phyloP scores from a whole-genome alignment of 2,329 filamentous ascomycete species.

The Stachybotrys chartarum region DNA sequence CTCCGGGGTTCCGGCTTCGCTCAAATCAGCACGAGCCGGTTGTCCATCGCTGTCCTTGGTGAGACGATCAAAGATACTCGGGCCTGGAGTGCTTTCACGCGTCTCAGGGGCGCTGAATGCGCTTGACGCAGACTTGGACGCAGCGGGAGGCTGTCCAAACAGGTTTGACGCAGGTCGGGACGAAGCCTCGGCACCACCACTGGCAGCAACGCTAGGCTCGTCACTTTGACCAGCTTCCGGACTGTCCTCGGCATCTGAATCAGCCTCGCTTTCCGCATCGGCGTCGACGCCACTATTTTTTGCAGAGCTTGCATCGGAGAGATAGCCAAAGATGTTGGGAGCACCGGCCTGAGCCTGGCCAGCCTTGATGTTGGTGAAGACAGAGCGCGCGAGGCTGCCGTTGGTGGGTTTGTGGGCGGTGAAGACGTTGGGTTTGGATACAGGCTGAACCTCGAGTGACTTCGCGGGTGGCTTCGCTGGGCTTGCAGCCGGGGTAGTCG shows the following conservation, averaged over 20 bases:
- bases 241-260: conserved; percentile 34
- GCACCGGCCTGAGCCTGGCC: conserved; percentile 12
- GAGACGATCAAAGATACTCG: conserved; percentile 50
- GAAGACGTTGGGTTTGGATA: conserved; percentile 24
- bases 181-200: conserved; percentile 31
- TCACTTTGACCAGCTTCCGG: conserved; percentile 36
- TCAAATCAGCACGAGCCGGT: conserved; percentile 32
- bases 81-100: conserved; percentile 36
- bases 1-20: conserved; percentile 12
- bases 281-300: conserved; percentile 46
- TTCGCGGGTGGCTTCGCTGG: conserved; percentile 24
- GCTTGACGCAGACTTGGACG: conserved; percentile 21
- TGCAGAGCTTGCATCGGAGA: conserved; percentile 48
- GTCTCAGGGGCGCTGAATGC: conserved; percentile 29
- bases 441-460: conserved; percentile 14
- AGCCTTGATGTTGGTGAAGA: conserved; percentile 33
- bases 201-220: conserved; percentile 34
- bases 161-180: conserved; percentile 14
- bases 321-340: conserved; percentile 52
- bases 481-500: conserved; percentile 22
- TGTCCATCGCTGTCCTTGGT: conserved; percentile 43
- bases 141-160: conserved; percentile 15
- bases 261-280: conserved; percentile 38
- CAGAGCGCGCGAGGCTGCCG: conserved; percentile 32
- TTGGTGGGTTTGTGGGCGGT: conserved; percentile 26